Evolutionary conservation across 148 eudicot species (phyloP).

Genomic region (Heliamphora exappendiculata): DNA sequence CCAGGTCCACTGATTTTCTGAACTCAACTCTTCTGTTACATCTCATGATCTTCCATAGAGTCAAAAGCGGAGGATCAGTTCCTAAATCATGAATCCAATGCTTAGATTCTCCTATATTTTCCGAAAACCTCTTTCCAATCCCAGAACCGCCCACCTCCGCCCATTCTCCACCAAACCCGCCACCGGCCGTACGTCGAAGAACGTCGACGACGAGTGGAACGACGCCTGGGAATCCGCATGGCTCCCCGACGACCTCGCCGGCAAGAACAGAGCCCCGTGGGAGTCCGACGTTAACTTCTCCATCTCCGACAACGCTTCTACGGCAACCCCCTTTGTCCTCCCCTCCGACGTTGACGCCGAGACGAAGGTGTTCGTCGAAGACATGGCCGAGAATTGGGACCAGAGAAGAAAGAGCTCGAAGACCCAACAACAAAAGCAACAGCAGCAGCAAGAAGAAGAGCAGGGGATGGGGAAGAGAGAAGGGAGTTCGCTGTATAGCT

Average conservation of each 20-base stretch:
- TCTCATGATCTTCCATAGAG: too few species aligned
- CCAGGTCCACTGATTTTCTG: too few species aligned
- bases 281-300: slow-evolving; percentile 52
- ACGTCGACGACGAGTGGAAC: slow-evolving; percentile 54
- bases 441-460: not conserved
- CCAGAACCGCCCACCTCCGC: slow-evolving; percentile 9
- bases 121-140: slow-evolving; percentile 3
- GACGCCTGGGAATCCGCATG: slow-evolving; percentile 82
- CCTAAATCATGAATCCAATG: slow-evolving; percentile 10
- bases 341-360: slow-evolving; percentile 48
- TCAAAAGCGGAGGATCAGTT: too few species aligned
- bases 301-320: slow-evolving; percentile 14
- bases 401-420: slow-evolving; percentile 32
- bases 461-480: slow-evolving; percentile 5
- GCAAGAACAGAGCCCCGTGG: slow-evolving; percentile 51
- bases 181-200: not conserved
- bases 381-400: slow-evolving; percentile 91
- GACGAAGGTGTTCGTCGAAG: slow-evolving; percentile 77
- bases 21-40: too few species aligned
- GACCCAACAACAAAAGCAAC: slow-evolving; percentile 8
- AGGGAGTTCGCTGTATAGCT: slow-evolving; percentile 36
- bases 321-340: not conserved
- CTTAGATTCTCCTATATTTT: slow-evolving; percentile 8
- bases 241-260: slow-evolving; percentile 66
- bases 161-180: slow-evolving; percentile 24